These are phyloP conservation scores for Osmanthus fragrans DNA, from an alignment of 257 asterid species.

Conservation along the genomic window DNA sequence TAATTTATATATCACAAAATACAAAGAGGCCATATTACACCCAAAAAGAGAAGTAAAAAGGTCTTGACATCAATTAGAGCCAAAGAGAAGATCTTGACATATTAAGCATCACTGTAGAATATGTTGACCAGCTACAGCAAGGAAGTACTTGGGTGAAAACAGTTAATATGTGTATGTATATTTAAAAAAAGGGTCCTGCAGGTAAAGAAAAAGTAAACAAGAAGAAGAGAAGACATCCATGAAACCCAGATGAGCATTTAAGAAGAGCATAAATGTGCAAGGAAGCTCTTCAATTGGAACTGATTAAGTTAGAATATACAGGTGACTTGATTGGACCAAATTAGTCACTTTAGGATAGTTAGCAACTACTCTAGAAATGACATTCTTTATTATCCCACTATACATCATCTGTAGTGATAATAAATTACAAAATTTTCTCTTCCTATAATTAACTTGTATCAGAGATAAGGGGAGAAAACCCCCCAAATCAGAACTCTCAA, in stretches of 20 bases:
- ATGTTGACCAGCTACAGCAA: background rate
- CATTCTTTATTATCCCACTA: too few relatives aligned
- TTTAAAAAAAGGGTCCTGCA: background rate
- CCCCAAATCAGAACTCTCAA: too few relatives aligned
- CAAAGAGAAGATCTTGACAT: background rate
- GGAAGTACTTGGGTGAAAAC: background rate
- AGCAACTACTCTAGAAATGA: too few relatives aligned
- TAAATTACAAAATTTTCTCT: too few relatives aligned
- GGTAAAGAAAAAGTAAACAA: constrained; percentile 1
- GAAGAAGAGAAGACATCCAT: background rate
- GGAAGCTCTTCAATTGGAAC: background rate
- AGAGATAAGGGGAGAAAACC: too few relatives aligned
- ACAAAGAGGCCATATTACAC: background rate
- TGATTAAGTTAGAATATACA: background rate
- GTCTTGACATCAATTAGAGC: background rate
- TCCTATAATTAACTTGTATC: too few relatives aligned
- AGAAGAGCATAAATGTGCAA: background rate
- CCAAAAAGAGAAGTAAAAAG: background rate
- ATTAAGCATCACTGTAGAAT: background rate
- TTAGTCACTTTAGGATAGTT: too few relatives aligned
- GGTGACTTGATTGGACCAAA: too few relatives aligned
- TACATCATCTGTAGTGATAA: too few relatives aligned
- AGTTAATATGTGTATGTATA: background rate
- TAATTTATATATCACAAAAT: constrained; percentile 32
- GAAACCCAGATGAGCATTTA: background rate